Percentiles rank a stretch among this genome's conserved stretches.
Evolutionary conservation across 2,329 filamentous ascomycete species (phyloP).

Genomic region (Fusarium neocosmosporiellum): DNA sequence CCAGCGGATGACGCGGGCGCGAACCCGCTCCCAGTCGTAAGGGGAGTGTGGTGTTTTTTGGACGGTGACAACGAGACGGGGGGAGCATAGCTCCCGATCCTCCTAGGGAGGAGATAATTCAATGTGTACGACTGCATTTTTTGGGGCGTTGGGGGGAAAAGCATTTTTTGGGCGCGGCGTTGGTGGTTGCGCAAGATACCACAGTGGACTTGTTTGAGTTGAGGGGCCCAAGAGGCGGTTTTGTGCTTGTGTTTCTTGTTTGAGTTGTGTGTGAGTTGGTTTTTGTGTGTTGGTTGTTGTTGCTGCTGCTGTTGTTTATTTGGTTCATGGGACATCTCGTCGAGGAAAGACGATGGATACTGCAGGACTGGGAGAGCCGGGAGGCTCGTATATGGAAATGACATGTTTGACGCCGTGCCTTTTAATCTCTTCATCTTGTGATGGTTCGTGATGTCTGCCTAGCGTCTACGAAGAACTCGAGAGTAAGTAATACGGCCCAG

Average conservation of each 20-base stretch:
- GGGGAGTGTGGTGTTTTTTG: conserved; percentile 14
- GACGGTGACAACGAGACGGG: neutral
- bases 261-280: neutral
- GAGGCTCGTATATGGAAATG: neutral
- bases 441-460: neutral
- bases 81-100: neutral
- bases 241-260: neutral
- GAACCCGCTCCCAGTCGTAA: conserved; percentile 41
- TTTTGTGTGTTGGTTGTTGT: neutral
- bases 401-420: neutral
- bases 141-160: conserved; percentile 21
- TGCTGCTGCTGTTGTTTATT: neutral
- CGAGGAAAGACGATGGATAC: neutral
- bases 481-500: neutral
- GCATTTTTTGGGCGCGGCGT: conserved; percentile 33
- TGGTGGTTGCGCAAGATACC: conserved; percentile 38
- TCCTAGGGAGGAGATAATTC: neutral
- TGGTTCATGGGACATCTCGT: neutral
- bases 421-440: neutral
- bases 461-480: neutral
- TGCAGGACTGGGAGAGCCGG: neutral
- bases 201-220: conserved; percentile 21
- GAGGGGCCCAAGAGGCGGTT: neutral
- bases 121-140: conserved; percentile 12
- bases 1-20: conserved; percentile 46